A percentile compares a stretch with the other conserved stretches of the same genome.
Conservation (phyloP, 305 asterid species). For the Rubia tinctorum region DNA sequence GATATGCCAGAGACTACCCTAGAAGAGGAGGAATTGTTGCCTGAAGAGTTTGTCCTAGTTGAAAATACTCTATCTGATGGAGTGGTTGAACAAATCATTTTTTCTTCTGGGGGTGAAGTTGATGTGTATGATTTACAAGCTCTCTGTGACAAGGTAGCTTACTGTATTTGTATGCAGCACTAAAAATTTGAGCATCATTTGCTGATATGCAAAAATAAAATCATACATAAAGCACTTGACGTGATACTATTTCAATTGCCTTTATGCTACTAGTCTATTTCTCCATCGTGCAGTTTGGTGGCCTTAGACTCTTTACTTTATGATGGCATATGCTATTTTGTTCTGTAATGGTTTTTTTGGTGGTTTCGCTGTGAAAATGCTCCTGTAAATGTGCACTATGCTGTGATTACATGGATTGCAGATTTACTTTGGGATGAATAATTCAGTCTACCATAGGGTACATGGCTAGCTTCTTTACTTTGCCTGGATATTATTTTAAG, state of each 20-base stretch:
- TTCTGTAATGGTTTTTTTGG: neutral
- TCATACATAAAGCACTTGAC: neutral
- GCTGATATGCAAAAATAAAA: neutral
- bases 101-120: conserved; percentile 84
- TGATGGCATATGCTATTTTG: neutral
- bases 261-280: neutral
- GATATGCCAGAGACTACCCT: conserved; percentile 58
- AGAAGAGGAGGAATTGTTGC: conserved; percentile 66
- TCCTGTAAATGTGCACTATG: neutral
- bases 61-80: conserved; percentile 79
- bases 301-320: neutral
- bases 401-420: neutral
- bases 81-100: conserved; percentile 75
- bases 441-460: neutral
- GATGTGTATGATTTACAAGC: conserved; percentile 88
- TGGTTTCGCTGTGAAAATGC: neutral
- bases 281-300: neutral
- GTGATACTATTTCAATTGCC: neutral
- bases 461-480: neutral
- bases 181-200: neutral
- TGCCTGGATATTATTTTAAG: neutral
- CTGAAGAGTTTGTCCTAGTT: conserved; percentile 80
- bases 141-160: conserved; percentile 80
- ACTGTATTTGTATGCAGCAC: neutral
- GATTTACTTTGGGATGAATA: neutral